These are phyloP conservation scores for Paramecium sonneborni DNA, from an alignment of 73 alveolate genomes.

Conservation along the genomic window DNA sequence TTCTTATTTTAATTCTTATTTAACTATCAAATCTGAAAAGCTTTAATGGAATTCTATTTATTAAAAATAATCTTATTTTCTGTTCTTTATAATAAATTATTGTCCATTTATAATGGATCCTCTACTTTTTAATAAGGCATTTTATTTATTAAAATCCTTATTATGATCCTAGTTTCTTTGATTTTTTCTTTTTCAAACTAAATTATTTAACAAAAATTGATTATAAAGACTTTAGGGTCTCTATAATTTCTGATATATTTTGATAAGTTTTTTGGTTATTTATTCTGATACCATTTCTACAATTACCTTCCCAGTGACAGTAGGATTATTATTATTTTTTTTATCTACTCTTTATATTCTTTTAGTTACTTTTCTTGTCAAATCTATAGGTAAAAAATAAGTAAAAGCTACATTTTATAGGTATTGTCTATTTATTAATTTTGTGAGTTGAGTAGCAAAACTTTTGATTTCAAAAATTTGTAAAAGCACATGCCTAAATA, in stretches of 20 bases:
- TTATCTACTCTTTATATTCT: not conserved
- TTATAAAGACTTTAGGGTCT: not conserved
- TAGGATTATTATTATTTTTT: not conserved
- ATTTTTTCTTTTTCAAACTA: not conserved
- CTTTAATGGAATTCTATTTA: not conserved
- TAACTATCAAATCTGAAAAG: not conserved
- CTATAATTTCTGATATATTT: not conserved
- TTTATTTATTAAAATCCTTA: not conserved
- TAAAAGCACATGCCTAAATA: no score
- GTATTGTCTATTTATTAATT: no score
- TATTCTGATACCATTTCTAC: not conserved
- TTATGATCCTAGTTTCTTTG: not conserved
- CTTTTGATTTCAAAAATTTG: no score
- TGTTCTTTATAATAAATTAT: not conserved
- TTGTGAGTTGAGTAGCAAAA: no score
- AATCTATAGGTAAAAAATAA: not conserved
- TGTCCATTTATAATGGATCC: not conserved
- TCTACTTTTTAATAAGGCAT: not conserved
- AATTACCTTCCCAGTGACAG: not conserved
- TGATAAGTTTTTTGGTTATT: not conserved
- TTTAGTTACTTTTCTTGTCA: not conserved
- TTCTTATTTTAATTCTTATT: not conserved
- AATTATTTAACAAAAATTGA: not conserved
- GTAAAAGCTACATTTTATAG: not conserved
- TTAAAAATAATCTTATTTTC: not conserved